Evolutionary conservation across 352 stramenopile genomes (phyloP), one percentile per base, ranked within the genome.

Genomic region (Blastocystis sp.): DNA sequence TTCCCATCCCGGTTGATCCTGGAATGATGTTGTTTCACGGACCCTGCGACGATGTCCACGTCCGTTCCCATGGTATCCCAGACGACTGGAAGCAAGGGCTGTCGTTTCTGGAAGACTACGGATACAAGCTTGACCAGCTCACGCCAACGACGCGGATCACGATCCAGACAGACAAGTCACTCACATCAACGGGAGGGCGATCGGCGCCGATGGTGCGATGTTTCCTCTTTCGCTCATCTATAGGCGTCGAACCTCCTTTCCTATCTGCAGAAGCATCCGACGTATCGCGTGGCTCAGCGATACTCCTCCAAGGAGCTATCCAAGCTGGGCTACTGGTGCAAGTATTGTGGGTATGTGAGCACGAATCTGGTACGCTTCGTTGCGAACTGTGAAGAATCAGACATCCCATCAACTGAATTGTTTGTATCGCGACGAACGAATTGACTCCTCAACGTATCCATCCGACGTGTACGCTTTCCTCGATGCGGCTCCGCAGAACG

Each of bases 21-120:
- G n/a, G n/a, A n/a, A n/a, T n/a, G n/a, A n/a, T n/a, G n/a, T n/a
- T n/a, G n/a, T n/a, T n/a, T n/a, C n/a, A n/a, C n/a, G n/a, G n/a
- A n/a, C n/a, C n/a, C n/a, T n/a, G n/a, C n/a, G n/a, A n/a, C n/a
- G n/a, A n/a, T n/a, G n/a, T n/a, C n/a, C n/a, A n/a, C n/a, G n/a
- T n/a, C n/a, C n/a, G n/a, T n/a, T n/a, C n/a, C n/a, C n/a, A n/a
- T n/a, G n/a, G n/a, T n/a, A n/a, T n/a, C n/a, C n/a, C 51, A 27
- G 27, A 75, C 27, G 24, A 29, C 42, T 78, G 67, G 67, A 78
- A 78, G 38, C 67, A 78, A 59, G 42, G 7, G 16, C 27, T 78
- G 16, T 27, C 67, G 4, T 78, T 78, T 42, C 7, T 78, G 11
- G 21, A 48, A 61, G 42, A 78, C 36, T 78, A 78, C 57, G 67